Base-by-base conservation (phyloP, 257 asterid species). In the Solanum commersonii region DNA sequence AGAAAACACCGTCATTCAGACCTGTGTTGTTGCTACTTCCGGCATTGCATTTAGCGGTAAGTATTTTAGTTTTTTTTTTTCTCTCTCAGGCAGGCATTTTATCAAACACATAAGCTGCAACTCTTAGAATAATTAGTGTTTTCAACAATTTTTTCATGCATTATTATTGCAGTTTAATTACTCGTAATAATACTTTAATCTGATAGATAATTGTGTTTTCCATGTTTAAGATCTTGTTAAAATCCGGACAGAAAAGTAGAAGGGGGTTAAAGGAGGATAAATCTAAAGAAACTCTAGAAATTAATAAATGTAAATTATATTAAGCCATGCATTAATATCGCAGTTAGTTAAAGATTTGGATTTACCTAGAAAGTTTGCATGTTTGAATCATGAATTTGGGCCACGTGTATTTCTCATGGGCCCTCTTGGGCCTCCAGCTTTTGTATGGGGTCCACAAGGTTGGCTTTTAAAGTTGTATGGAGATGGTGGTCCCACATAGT, bases 41-140 rank as follows among this genome's bases (percentile, higher is more conserved):
- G 99, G 99, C 93, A 95, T 96, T 29, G 99, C 99, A 87, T 95
- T 96, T 90, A 95, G 99, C 92, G 99, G 99, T 96, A 85, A 29
- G 60, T 40, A 23, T 44, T 44, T 1, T 44, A 44, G 49, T 40
- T 40, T 40, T 83, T 29, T 6, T 0, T 65, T 8, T n/a, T n/a
- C 10, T 25, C 29, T n/a, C 71, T 15, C 34, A 1, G 16, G 16
- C 33, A 1, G 15, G 27, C 67, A 15, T 46, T 46, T 81, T 46
- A 29, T 46, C 85, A 29, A 46, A 81, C 68, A 29, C 4, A 29
- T 46, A 29, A 81, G 29, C 85, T 81, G 27, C 84, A 79, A n/a
- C 67, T 8, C n/a, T 42, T 42, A 16, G 37, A 78, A n/a, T 6
- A n/a, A 40, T 78, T 78, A 40, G 63, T 78, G 34, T 38, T 76